Evolutionary conservation across 495 filamentous ascomycete species (phyloP).

Genomic region (Aspergillus diversus): DNA sequence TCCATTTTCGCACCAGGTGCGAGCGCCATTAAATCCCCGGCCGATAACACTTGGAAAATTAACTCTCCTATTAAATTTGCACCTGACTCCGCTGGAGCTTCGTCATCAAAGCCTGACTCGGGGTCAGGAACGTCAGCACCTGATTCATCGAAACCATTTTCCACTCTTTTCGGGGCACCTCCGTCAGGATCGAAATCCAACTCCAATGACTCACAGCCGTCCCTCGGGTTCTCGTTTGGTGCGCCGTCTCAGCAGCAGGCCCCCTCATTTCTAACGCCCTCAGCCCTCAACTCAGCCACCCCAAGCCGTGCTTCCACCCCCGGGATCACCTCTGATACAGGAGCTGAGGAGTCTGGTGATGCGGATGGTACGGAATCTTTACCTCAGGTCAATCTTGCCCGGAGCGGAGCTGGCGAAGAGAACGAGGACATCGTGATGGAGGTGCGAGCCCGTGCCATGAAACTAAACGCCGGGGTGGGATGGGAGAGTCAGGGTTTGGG

Average conservation of each 20-base stretch:
- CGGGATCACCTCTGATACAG: conserved; percentile 61
- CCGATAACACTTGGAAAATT: conserved; percentile 58
- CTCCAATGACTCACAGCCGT: conserved; percentile 24
- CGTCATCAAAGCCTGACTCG: conserved; percentile 29
- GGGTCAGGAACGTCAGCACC: conserved; percentile 37
- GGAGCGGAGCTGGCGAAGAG: conserved; percentile 69
- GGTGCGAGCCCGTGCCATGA: conserved; percentile 64
- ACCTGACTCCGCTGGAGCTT: conserved; percentile 26
- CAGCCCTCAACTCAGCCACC: conserved; percentile 37
- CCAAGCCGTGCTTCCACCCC: conserved; percentile 38
- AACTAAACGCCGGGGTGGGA: conserved; percentile 40
- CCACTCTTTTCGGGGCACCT: conserved; percentile 47
- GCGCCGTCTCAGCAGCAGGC: conserved; percentile 35
- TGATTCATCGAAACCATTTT: conserved; percentile 40
- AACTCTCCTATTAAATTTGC: conserved; percentile 26
- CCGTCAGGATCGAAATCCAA: conserved; percentile 35
- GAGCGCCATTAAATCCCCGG: conserved; percentile 24
- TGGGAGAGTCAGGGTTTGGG: conserved; percentile 69
- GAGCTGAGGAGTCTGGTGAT: conserved; percentile 59
- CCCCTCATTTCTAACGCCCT: conserved; percentile 38
- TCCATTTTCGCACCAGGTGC: conserved; percentile 26
- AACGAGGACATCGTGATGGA: conserved; percentile 68
- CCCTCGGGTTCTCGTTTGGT: conserved; percentile 44
- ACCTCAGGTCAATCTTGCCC: conserved; percentile 60
- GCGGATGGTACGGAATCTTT: conserved; percentile 58